These are phyloP conservation scores for Colletotrichum tamarilloi DNA, from an alignment of 2,329 filamentous ascomycete genomes.

Conservation along the genomic window DNA sequence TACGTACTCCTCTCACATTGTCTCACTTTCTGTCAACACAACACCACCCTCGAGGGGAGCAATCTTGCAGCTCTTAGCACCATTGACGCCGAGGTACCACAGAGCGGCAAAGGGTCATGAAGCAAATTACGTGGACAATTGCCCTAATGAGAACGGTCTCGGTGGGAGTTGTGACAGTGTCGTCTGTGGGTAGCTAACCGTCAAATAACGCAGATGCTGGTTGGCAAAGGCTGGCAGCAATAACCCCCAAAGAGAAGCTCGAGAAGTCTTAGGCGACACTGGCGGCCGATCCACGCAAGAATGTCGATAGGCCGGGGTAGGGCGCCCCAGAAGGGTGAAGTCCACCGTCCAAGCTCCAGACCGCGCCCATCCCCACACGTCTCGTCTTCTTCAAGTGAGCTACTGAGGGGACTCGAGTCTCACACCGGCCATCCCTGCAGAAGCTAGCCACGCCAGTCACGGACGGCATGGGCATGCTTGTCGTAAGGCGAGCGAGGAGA, in stretches of 20 bases:
- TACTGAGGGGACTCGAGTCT: background rate
- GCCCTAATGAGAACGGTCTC: slow-evolving; percentile 12
- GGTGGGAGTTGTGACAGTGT: background rate
- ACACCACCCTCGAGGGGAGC: background rate
- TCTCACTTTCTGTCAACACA: background rate
- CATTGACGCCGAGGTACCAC: background rate
- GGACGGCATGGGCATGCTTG: slow-evolving; percentile 26
- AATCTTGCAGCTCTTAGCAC: background rate
- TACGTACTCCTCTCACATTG: background rate
- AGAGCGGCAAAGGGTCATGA: background rate
- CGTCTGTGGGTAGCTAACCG: slow-evolving; percentile 11
- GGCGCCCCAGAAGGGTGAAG: slow-evolving; percentile 14
- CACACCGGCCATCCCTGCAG: slow-evolving; percentile 19
- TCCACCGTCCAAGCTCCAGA: slow-evolving; percentile 23
- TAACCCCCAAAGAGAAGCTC: background rate
- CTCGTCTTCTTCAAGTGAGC: slow-evolving; percentile 30
- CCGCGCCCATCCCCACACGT: slow-evolving; percentile 33
- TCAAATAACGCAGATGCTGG: background rate
- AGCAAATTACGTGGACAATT: slow-evolving; percentile 10
- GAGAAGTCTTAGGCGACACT: slow-evolving; percentile 10
- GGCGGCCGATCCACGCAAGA: slow-evolving; percentile 30
- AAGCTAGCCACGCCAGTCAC: slow-evolving; percentile 17
- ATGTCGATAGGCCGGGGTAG: slow-evolving; percentile 14
- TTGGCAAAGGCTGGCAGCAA: slow-evolving; percentile 3
- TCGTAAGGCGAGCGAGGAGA: slow-evolving; percentile 19